Conservation (phyloP, 441 rosid genomes). For the Jatropha podagrica region DNA sequence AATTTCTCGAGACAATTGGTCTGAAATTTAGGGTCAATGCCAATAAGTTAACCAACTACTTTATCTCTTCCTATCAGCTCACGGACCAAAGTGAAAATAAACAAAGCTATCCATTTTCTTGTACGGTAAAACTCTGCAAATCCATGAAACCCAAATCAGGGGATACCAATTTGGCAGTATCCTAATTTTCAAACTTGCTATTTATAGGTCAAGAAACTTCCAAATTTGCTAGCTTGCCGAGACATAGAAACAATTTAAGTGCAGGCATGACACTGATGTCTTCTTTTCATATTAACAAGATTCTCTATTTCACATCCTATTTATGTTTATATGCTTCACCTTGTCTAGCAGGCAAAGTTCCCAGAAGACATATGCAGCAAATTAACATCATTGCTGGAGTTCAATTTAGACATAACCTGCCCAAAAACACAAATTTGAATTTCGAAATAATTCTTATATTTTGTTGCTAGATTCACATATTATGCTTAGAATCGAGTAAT, state of each 20-base stretch:
- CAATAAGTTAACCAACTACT: background rate
- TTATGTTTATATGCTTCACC: constrained; percentile 8
- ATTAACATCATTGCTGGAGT: constrained; percentile 4
- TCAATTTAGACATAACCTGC: background rate
- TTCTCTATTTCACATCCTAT: background rate
- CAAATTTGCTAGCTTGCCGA: background rate
- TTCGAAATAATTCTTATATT: background rate
- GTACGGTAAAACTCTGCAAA: background rate
- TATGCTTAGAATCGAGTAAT: background rate
- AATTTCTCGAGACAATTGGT: background rate
- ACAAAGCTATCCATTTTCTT: constrained; percentile 9
- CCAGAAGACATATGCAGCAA: constrained; percentile 3
- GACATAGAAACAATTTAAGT: background rate
- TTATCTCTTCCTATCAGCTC: constrained; percentile 14
- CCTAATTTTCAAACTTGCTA: background rate
- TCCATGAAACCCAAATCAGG: constrained; percentile 4
- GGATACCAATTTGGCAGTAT: constrained; percentile 3
- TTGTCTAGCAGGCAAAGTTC: background rate
- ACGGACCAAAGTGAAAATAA: constrained; percentile 19
- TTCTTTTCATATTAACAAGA: background rate
- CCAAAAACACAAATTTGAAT: background rate
- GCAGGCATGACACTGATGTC: background rate
- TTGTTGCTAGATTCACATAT: background rate
- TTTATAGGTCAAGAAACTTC: background rate
- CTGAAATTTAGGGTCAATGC: constrained; percentile 6